Base-by-base conservation (phyloP, 1,284 basidiomycete species). In the Hortiboletus rubellus region DNA sequence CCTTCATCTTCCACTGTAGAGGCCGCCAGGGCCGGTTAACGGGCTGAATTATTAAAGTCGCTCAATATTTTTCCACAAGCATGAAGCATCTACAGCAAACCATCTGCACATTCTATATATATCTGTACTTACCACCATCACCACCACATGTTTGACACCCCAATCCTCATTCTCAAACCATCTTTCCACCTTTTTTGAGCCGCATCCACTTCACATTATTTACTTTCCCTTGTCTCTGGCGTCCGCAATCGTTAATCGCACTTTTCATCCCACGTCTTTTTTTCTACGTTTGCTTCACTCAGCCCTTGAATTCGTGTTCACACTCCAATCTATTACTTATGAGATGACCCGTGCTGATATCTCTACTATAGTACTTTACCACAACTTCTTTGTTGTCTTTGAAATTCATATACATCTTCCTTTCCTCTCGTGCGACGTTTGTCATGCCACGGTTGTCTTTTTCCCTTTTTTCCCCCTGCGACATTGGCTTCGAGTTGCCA, bases 1-100 rank as follows among this genome's bases (percentile, higher is more conserved):
- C 76, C 78, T 67, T 74, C 77, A 65, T 72, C 76, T 70, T 77
- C 73, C 74, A 81, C 79, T 73, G 68, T 84, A 84, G 84, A 84
- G 76, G 80, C 79, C 74, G 67, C 73, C 69, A 76, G 73, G 65
- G 76, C 71, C 68, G 74, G 74, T 69, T 79, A 75, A 77, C 69
- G 62, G 70, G 69, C 57, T 69, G 64, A 71, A 67, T 72, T 70
- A 73, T 73, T 73, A 72, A 73, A 63, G 52, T 72, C 62, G 66
- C 69, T 74, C 66, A 65, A 69, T 68, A 73, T 74, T 73, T 67
- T 66, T 49, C 63, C 68, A 61, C 66, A 69, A 70, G 71, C 70
- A 71, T 69, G 73, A 74, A 74, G 67, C 70, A 74, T 72, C 72
- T 73, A 74, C 70, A 72, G 66, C 71, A 72, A 69, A 65, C 60